Evolutionary conservation across 768 basidiomycete genomes (phyloP).

Genomic region (Trametes cubensis): DNA sequence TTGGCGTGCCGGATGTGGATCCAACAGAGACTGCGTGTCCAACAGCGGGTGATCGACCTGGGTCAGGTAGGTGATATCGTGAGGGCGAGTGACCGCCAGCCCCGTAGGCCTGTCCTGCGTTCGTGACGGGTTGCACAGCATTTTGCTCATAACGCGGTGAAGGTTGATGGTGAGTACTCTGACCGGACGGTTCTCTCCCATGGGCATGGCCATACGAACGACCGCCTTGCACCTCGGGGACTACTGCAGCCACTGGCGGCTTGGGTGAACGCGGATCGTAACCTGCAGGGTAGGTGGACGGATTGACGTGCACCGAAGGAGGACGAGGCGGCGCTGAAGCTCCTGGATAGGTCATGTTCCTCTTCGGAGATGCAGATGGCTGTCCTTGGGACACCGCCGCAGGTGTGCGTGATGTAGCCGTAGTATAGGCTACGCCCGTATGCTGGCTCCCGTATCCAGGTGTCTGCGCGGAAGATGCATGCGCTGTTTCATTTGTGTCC

Average conservation of each 20-base stretch:
- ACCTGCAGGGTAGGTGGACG: constrained; percentile 1
- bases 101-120: background rate
- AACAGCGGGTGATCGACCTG: constrained; percentile 16
- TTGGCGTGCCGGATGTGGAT: constrained; percentile 20
- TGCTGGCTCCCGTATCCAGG: constrained; percentile 4
- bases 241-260: constrained; percentile 9
- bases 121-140: background rate
- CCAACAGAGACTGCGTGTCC: constrained; percentile 11
- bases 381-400: background rate
- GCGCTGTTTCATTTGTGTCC: background rate
- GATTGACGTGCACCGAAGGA: constrained; percentile 6
- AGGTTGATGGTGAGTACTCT: constrained; percentile 1
- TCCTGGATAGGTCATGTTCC: constrained; percentile 20
- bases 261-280: constrained; percentile 25
- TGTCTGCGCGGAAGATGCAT: background rate
- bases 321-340: constrained; percentile 13
- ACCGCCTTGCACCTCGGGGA: background rate
- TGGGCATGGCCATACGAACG: background rate
- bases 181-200: constrained; percentile 8
- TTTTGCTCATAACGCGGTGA: constrained; percentile 8
- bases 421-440: background rate
- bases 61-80: constrained; percentile 9
- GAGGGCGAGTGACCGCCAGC: constrained; percentile 9
- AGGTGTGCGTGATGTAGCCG: background rate
- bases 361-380: constrained; percentile 17